These are phyloP conservation scores for Leptodermis oblonga DNA, from an alignment of 257 asterid species.

Conservation along the genomic window DNA sequence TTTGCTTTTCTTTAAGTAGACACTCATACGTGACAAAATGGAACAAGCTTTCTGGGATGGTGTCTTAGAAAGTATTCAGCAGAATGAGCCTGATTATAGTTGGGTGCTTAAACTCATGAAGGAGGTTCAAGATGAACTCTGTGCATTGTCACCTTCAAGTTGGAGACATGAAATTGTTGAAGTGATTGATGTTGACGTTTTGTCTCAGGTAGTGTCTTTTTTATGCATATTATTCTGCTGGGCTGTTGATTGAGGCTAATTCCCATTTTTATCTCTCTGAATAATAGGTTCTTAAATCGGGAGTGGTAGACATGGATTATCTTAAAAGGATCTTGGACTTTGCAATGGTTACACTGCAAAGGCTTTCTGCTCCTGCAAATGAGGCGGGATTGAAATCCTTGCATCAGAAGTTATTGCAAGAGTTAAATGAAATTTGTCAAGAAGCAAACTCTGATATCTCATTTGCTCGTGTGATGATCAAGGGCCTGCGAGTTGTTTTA, in stretches of 20 bases:
- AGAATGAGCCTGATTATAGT: slow-evolving; percentile 53
- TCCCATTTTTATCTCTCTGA: slow-evolving; percentile 1
- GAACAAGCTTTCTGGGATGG: slow-evolving; percentile 93
- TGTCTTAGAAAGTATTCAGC: slow-evolving; percentile 60
- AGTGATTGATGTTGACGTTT: slow-evolving; percentile 62
- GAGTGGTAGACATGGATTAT: slow-evolving; percentile 51
- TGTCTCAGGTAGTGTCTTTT: slow-evolving; percentile 48
- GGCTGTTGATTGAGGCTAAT: neutral
- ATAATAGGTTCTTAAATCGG: slow-evolving; percentile 59
- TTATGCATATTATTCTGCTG: neutral
- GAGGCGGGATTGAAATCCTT: slow-evolving; percentile 58
- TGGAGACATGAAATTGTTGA: slow-evolving; percentile 74
- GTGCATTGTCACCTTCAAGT: slow-evolving; percentile 67
- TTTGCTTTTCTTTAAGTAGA: slow-evolving; percentile 28
- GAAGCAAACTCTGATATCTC: slow-evolving; percentile 33
- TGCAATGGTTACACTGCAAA: slow-evolving; percentile 54
- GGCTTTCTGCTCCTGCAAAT: slow-evolving; percentile 75
- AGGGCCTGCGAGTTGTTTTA: slow-evolving; percentile 73
- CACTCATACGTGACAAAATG: slow-evolving; percentile 54
- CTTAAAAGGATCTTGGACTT: slow-evolving; percentile 64
- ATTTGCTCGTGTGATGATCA: slow-evolving; percentile 45
- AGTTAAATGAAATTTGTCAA: slow-evolving; percentile 48
- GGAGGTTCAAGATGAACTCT: slow-evolving; percentile 76
- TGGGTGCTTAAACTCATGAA: slow-evolving; percentile 65
- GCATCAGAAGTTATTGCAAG: slow-evolving; percentile 51